These are phyloP conservation scores for Stenogyne calaminthoides DNA, from an alignment of 305 asterid species.

Conservation along the genomic window DNA sequence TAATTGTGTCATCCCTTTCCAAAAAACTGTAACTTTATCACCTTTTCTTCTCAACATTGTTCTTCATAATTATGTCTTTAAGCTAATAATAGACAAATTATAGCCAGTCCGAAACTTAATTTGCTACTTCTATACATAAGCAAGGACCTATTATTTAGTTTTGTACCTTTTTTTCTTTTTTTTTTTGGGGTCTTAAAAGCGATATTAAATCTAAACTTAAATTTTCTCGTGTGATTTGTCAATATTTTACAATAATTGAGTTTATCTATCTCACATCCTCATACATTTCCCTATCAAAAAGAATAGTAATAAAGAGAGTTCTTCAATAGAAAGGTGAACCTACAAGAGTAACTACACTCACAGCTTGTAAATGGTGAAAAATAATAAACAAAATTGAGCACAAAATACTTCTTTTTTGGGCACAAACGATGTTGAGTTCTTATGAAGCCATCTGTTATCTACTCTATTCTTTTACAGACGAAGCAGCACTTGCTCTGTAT, in stretches of 20 bases:
- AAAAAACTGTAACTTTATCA: neutral
- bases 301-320: too few species aligned
- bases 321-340: neutral
- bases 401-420: neutral
- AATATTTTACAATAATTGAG: too few species aligned
- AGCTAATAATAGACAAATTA: too few species aligned
- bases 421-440: neutral
- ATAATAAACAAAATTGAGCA: neutral
- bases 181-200: too few species aligned
- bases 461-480: slow-evolving; percentile 39
- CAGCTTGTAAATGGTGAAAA: neutral
- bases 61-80: neutral
- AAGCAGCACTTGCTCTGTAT: slow-evolving; percentile 49
- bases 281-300: too few species aligned
- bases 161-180: too few species aligned
- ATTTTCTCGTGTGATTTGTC: too few species aligned
- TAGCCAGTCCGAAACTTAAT: too few species aligned
- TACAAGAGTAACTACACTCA: neutral
- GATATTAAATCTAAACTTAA: neutral
- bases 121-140: neutral
- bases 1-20: neutral
- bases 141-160: neutral
- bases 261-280: neutral
- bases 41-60: neutral
- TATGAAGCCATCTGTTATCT: slow-evolving; percentile 25